Base-by-base conservation (phyloP, 768 basidiomycete species). In the Hygrophorus russula region DNA sequence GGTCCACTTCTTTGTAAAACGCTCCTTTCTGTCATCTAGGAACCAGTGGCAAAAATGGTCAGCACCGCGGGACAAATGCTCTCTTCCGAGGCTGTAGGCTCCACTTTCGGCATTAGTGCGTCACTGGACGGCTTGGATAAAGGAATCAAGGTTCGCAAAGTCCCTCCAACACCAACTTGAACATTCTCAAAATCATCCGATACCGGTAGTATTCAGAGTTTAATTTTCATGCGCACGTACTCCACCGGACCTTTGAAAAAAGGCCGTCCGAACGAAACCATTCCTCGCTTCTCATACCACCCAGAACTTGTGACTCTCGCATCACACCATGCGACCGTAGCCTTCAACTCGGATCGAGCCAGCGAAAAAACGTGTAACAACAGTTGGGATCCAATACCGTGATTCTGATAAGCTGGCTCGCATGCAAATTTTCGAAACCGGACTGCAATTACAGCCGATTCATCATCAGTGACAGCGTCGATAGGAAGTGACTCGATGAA, bases 371-470 rank as follows among this genome's bases (percentile, higher is more conserved):
- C 61, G 50, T 68, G 56, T 38, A 55, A 48, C 31, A 83, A 59
- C 35, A 79, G 63, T 39, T 53, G 57, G 18, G 71, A 69, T 28
- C 74, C 76, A 46, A 82, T 62, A 18, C 77, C 77, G 47, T 52
- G 65, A 15, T 70, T 65, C 58, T 77, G 78, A 52, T 67, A 64
- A n/a, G 55, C 49, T 27, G 66, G 61, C 36, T 69, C 62, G 57
- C 74, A 80, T 13, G 77, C 72, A 53, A 80, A 81, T 53, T 80
- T 80, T 48, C 76, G 64, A 59, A 80, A 78, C 20, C 74, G 68
- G 15, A 67, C 66, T 8, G 38, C 12, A 18, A 44, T 41, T 34
- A 18, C 36, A 45, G n/a, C 39, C n/a, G 7, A 29, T 27, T 42
- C 19, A 20, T 51, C 41, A 47, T 54, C 19, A 36, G 37, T 36